These are phyloP conservation scores for Metarhizium anisopliae DNA, from an alignment of 2,329 filamentous ascomycete species.

Conservation along the genomic window DNA sequence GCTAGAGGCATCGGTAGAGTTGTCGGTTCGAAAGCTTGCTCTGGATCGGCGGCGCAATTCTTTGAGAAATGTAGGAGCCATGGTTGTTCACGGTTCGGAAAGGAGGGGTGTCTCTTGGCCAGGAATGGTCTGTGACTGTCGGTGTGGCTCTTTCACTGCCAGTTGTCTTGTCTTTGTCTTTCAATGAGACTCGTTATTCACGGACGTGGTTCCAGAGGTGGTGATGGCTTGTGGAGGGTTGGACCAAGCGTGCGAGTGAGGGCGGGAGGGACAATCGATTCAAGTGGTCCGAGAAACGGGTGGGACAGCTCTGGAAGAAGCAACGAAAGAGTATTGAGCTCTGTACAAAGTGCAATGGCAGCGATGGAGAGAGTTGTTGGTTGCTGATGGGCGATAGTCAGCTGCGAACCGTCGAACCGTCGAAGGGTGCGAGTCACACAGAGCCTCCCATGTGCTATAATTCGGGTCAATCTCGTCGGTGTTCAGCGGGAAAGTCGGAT, in stretches of 20 bases:
- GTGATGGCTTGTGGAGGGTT: background rate
- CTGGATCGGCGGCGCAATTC: constrained; percentile 69
- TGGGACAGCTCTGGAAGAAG: background rate
- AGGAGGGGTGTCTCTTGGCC: background rate
- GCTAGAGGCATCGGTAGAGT: constrained; percentile 53
- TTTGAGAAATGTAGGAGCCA: constrained; percentile 62
- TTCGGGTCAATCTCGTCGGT: background rate
- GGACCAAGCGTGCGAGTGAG: background rate
- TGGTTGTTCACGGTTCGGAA: constrained; percentile 19
- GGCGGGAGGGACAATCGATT: background rate
- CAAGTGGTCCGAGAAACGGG: background rate
- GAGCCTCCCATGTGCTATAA: background rate
- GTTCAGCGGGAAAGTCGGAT: background rate
- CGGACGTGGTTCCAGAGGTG: background rate
- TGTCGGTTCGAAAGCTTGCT: constrained; percentile 60
- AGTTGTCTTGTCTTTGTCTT: background rate
- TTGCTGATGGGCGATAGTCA: background rate
- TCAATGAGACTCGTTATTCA: background rate
- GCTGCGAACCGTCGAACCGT: background rate
- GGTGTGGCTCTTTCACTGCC: background rate
- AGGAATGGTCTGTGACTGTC: background rate
- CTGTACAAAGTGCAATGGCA: too few species aligned
- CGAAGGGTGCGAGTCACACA: background rate
- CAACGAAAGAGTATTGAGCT: background rate
- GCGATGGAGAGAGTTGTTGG: background rate